Base-by-base conservation (phyloP, 1,284 basidiomycete genomes). In the Sporisorium iseilematis-ciliati region DNA sequence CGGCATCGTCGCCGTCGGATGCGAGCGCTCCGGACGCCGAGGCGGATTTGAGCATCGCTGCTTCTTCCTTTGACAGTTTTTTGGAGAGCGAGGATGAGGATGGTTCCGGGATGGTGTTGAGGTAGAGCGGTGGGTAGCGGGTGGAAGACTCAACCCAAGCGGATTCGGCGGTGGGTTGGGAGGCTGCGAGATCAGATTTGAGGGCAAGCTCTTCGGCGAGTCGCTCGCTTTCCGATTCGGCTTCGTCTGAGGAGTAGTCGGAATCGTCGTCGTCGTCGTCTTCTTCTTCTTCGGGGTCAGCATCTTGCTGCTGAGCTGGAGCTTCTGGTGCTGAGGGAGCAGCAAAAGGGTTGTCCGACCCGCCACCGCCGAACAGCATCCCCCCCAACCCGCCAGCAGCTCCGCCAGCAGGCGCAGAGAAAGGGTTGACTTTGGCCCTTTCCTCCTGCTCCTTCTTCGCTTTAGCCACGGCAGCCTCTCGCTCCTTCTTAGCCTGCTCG, bases 31-130 rank as follows among this genome's bases (percentile, higher is more conserved):
- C 69, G 14, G 74, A 56, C 6, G 61, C 57, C 6, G 67, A 62
- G 20, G 74, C 56, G 3, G 53, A 53, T 33, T 78, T 79, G 38
- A 72, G 59, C 46, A 68, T 55, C 21, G 61, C 70, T 4, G 69
- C 72, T 33, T 70, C 65, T 4, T 66, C 42, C 20, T 75, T 67
- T 26, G 68, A 67, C 8, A 75, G 65, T 58, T 75, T 75, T 35
- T 67, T 71, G 42, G 53, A 56, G 23, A 59, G 12, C 20, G 64
- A 64, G 7, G 74, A 74, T 1, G 74, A 74, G 1, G 75, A 79
- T 2, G 83, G 81, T 55, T 84, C 83, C 25, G 83, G 76, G 20
- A 82, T 60, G 0, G 83, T 84, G 65, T 79, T 82, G 25, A 84
- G 76, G 50, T 84, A 84, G 45, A 77, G 65, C 1, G 57, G 65